Conservation (phyloP, 2,329 filamentous ascomycete species). For the Chalaropsis thielavioides region DNA sequence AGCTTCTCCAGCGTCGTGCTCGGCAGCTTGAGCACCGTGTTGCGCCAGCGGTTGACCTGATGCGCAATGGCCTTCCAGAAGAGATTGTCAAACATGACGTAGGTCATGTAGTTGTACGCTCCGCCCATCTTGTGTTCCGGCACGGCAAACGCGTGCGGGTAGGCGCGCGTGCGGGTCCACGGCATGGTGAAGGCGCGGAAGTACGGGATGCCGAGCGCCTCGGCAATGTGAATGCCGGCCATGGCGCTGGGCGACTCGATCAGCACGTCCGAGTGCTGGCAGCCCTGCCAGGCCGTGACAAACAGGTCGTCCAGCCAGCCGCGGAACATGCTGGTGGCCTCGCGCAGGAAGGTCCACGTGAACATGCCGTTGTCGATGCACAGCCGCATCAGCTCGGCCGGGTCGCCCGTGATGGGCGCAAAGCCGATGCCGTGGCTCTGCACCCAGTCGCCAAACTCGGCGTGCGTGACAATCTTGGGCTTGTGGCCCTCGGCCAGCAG, state of each 20-base stretch:
- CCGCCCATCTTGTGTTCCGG: slow-evolving; percentile 90
- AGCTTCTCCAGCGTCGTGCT: slow-evolving; percentile 77
- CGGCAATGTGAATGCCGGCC: slow-evolving; percentile 94
- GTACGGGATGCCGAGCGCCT: slow-evolving; percentile 83
- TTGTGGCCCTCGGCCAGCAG: slow-evolving; percentile 76
- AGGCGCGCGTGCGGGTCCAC: slow-evolving; percentile 89
- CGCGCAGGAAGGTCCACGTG: slow-evolving; percentile 75
- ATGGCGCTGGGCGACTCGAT: slow-evolving; percentile 95
- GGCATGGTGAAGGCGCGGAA: slow-evolving; percentile 98
- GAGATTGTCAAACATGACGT: slow-evolving; percentile 89
- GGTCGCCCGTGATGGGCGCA: slow-evolving; percentile 73
- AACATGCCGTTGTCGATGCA: slow-evolving; percentile 98
- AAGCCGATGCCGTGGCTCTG: slow-evolving; percentile 91
- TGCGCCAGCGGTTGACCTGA: slow-evolving; percentile 88
- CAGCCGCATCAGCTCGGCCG: slow-evolving; percentile 83
- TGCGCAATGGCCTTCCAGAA: slow-evolving; percentile 90
- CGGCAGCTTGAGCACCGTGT: slow-evolving; percentile 60
- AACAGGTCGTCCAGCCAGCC: slow-evolving; percentile 90
- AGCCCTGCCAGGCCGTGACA: slow-evolving; percentile 65
- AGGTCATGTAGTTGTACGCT: slow-evolving; percentile 87
- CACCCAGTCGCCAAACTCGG: slow-evolving; percentile 80
- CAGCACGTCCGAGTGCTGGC: slow-evolving; percentile 72
- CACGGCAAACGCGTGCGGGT: slow-evolving; percentile 91
- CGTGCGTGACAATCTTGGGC: slow-evolving; percentile 78
- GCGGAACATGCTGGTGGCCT: slow-evolving; percentile 76